Evolutionary conservation across 768 basidiomycete genomes (phyloP), one percentile per base, ranked within the genome.

Genomic region (Lentinula guzmanii): DNA sequence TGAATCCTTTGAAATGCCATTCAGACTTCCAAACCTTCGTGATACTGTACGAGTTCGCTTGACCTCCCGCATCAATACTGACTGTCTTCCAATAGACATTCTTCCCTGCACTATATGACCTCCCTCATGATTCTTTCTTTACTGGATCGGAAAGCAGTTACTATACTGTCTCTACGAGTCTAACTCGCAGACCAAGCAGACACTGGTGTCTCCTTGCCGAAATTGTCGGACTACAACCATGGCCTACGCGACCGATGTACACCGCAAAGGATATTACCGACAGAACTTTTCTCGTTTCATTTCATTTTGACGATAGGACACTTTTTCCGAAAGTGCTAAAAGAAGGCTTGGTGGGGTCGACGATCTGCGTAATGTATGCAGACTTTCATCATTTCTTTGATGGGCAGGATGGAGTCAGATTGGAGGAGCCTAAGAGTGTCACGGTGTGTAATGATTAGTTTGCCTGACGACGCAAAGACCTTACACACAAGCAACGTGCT

Each of bases 121-220:
- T 56, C 13, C 55, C 55, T 6, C 24, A 45, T 31, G 37, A 56
- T 28, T 24, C 33, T 45, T 8, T 4, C 10, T 42, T 42, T 10
- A 16, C 21, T 31, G 55, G 24, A 18, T 31, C 41, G 10, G 55
- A 56, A 15, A 5, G 13, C 41, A 15, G 15, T 7, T 56, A 56
- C 24, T 56, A 56, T 31, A n/a, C 21, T 10, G 24, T 43, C 5
- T 56, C 41, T 2, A 28, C 13, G 13, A 24, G 45, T 18, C 35
- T 5, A 7, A 34, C 53, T 15, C 35, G 16, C 18, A 11, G 48
- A 37, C 68, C 68, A 4, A 61, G 42, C 37, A 63, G 61, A 41
- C 74, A 72, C 64, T 73, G 73, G 72, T 75, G 74, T 58, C 65
- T 74, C 35, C 65, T 75, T 13, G 72, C 68, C 9, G 70, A 74